Conservation (phyloP, 2,329 filamentous ascomycete species). For the Pseudocercospora fuligena region DNA sequence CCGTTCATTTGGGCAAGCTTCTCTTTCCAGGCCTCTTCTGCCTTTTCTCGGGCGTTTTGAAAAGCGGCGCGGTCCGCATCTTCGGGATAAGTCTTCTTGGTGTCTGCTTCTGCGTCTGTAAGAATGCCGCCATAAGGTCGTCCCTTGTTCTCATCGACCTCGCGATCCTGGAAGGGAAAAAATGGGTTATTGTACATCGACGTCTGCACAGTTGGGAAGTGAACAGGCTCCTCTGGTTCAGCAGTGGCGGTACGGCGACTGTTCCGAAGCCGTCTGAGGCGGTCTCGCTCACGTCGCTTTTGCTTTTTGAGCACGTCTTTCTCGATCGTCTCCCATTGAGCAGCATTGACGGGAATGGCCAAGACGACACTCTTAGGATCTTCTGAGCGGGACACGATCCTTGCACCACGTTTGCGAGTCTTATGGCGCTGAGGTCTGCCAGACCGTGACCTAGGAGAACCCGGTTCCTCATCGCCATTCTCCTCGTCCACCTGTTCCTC, state of each 20-base stretch:
- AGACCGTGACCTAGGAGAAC: slow-evolving; percentile 39
- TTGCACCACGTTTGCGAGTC: slow-evolving; percentile 43
- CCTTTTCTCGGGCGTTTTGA: slow-evolving; percentile 85
- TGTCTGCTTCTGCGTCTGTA: slow-evolving; percentile 86
- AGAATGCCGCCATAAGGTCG: slow-evolving; percentile 97
- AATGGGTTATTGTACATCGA: slow-evolving; percentile 75
- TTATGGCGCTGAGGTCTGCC: slow-evolving; percentile 62
- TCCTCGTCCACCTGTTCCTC: slow-evolving; percentile 29
- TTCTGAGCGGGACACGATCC: slow-evolving; percentile 38
- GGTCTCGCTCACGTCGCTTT: slow-evolving; percentile 52
- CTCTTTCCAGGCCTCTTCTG: slow-evolving; percentile 88
- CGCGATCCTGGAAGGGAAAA: slow-evolving; percentile 86
- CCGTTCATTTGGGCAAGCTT: slow-evolving; percentile 66
- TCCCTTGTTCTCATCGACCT: slow-evolving; percentile 84
- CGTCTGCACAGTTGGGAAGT: slow-evolving; percentile 65
- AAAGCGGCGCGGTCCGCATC: slow-evolving; percentile 83
- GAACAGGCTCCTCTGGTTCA: slow-evolving; percentile 48
- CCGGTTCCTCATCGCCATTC: slow-evolving; percentile 27
- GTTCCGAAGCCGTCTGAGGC: slow-evolving; percentile 46
- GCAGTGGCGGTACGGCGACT: slow-evolving; percentile 49
- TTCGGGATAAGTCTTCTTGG: slow-evolving; percentile 81
- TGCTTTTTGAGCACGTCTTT: slow-evolving; percentile 58
- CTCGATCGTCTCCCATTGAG: slow-evolving; percentile 43
- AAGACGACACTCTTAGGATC: slow-evolving; percentile 58
- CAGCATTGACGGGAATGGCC: slow-evolving; percentile 45